Evolutionary conservation across 192 early-diverging fungal species (phyloP), one percentile per base, ranked within the genome.

Genomic region (Coemansia umbellata): DNA sequence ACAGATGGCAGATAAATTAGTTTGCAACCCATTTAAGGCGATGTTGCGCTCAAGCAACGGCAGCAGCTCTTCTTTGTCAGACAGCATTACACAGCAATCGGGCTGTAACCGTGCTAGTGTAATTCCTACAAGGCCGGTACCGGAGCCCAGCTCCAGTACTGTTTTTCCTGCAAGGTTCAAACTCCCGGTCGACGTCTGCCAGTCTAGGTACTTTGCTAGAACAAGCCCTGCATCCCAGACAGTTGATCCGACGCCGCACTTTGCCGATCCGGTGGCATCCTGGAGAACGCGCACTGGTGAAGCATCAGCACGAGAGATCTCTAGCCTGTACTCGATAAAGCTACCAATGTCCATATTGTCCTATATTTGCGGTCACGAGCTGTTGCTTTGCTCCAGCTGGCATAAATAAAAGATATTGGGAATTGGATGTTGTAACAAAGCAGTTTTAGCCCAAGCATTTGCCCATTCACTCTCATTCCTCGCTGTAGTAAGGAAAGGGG

Each of bases 171-270:
- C 17, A 0, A 72, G 58, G 44, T 65, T 52, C 27, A 72, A 26
- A 0, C 43, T 53, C 27, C 60, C 60, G 1, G 45, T 8, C 0
- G 21, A 18, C 2, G 51, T 42, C 31, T 72, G 61, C 31, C 36
- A 21, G 15, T 72, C 69, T 1, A 72, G 21, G 48, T 72, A 72
- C 32, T 72, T 72, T 31, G 69, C 56, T 19, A 65, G 28, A 8
- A 72, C 69, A 3, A 65, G 47, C 0, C 48, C 69, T 1, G 62
- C 53, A 37, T 72, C 69, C 69, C 69, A 72, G 27, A 72, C 54
- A 1, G 69, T 72, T 4, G 63, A 50, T 31, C 69, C 69, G 0
- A 72, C 51, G 3, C 69, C 69, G 32, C 56, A 50, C 6, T 47
- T 18, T n/a, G 50, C 17, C 2, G 24, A 32, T 1, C 67, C 67